phyloP scores from a whole-genome alignment of 495 filamentous ascomycete species.

The Podospora tetraspora region DNA sequence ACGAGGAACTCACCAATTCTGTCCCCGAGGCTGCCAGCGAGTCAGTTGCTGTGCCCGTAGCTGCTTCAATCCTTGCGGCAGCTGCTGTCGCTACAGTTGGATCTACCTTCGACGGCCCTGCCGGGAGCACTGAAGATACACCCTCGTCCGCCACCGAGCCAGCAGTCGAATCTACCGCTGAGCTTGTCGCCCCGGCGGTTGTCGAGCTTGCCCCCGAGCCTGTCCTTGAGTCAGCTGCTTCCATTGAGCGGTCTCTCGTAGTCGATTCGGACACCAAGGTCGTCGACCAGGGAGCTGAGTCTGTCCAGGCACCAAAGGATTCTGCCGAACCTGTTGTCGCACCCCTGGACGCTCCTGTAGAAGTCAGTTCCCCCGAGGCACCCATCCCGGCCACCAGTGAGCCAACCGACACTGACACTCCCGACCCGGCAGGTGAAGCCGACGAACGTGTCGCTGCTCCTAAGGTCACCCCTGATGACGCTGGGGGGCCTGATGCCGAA shows the following conservation, averaged over 20 bases:
- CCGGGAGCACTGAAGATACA: not conserved
- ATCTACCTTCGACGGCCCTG: slow-evolving; percentile 2
- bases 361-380: not conserved
- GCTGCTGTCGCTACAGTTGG: slow-evolving; percentile 1
- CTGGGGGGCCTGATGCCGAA: not conserved
- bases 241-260: not conserved
- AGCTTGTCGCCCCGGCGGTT: not conserved
- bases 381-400: slow-evolving; percentile 2
- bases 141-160: not conserved
- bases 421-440: not conserved
- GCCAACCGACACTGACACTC: not conserved
- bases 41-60: not conserved
- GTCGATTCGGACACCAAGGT: not conserved
- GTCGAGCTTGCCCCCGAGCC: slow-evolving; percentile 10
- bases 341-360: not conserved
- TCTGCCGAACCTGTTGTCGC: not conserved
- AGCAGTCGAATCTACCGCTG: not conserved
- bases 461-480: slow-evolving; percentile 1
- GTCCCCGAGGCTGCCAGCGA: slow-evolving; percentile 5
- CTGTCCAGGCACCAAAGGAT: not conserved
- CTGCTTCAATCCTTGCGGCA: not conserved
- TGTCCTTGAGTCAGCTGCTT: slow-evolving; percentile 7
- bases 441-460: not conserved
- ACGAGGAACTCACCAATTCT: not conserved
- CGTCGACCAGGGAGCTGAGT: not conserved